phyloP scores from a whole-genome alignment of 371 early-diverging fungal species.

The Mucor plumbeus region DNA sequence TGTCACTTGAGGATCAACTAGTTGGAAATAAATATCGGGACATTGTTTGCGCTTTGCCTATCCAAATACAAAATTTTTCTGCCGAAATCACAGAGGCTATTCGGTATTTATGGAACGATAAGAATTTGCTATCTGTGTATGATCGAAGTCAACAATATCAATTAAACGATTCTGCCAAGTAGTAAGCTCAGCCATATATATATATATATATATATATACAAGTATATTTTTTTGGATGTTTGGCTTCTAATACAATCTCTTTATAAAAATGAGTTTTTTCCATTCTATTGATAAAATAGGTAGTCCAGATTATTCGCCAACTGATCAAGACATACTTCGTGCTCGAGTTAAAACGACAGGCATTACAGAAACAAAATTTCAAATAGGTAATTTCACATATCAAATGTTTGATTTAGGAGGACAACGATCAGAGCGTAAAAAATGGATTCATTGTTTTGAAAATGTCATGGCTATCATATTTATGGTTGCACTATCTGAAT shows the following conservation, averaged over 20 bases:
- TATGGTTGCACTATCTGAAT: slow-evolving; percentile 86
- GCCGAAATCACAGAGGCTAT: slow-evolving; percentile 79
- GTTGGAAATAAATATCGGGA: not conserved
- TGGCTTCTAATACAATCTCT: not conserved
- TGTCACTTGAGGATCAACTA: slow-evolving; percentile 1
- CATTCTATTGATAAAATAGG: slow-evolving; percentile 92
- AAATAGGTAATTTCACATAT: slow-evolving; percentile 72
- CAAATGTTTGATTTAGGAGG: slow-evolving; percentile 91
- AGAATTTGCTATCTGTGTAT: slow-evolving; percentile 76
- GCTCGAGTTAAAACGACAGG: slow-evolving; percentile 81
- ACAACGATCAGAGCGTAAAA: slow-evolving; percentile 85
- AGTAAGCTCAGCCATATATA: slow-evolving; percentile 48
- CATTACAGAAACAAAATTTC: slow-evolving; percentile 79
- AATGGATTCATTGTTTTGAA: slow-evolving; percentile 92
- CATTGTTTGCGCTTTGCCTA: slow-evolving; percentile 64
- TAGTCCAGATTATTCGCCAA: slow-evolving; percentile 67
- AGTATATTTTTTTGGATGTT: not conserved
- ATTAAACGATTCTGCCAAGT: slow-evolving; percentile 81
- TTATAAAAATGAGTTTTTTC: slow-evolving; percentile 68
- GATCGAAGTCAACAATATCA: slow-evolving; percentile 79
- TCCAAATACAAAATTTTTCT: slow-evolving; percentile 84
- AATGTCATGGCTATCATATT: slow-evolving; percentile 91
- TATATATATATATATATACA: not conserved
- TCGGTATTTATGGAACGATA: slow-evolving; percentile 83
- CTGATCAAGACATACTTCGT: slow-evolving; percentile 78